These are phyloP conservation scores for Pichia sp. DNA, from an alignment of 1,139 yeast species.

Conservation along the genomic window DNA sequence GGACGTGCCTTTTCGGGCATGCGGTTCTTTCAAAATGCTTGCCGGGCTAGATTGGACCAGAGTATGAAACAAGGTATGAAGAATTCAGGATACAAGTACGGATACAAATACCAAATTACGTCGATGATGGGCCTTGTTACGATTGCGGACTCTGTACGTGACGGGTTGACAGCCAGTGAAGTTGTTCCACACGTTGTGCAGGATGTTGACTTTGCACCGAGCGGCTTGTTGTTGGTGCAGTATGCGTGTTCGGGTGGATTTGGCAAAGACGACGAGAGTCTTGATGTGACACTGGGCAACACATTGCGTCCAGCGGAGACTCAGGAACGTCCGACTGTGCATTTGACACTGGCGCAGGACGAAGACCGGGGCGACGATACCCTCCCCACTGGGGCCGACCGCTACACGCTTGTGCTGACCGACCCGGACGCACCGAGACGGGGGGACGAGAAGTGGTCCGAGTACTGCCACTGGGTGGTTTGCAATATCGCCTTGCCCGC, in stretches of 20 bases:
- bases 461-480: conserved; percentile 74
- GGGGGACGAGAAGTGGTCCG: conserved; percentile 81
- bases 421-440: conserved; percentile 94
- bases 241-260: too few species aligned
- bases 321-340: conserved; percentile 57
- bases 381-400: conserved; percentile 34
- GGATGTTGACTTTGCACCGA: conserved; percentile 32
- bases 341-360: conserved; percentile 49
- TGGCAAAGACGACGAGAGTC: too few species aligned
- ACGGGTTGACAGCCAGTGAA: conserved; percentile 53
- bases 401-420: conserved; percentile 69
- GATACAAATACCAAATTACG: neutral
- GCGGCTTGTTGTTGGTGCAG: conserved; percentile 37
- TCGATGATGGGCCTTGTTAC: conserved; percentile 41
- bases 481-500: conserved; percentile 18
- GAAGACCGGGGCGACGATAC: neutral
- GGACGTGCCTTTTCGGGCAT: too few species aligned
- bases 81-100: too few species aligned
- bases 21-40: too few species aligned
- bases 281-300: conserved; percentile 79
- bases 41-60: too few species aligned
- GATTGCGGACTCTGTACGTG: conserved; percentile 58
- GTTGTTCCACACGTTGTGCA: conserved; percentile 60
- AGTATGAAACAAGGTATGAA: too few species aligned
- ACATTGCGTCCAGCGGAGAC: conserved; percentile 59